phyloP scores from a whole-genome alignment of 2,329 filamentous ascomycete genomes.

The Alternaria sp. region DNA sequence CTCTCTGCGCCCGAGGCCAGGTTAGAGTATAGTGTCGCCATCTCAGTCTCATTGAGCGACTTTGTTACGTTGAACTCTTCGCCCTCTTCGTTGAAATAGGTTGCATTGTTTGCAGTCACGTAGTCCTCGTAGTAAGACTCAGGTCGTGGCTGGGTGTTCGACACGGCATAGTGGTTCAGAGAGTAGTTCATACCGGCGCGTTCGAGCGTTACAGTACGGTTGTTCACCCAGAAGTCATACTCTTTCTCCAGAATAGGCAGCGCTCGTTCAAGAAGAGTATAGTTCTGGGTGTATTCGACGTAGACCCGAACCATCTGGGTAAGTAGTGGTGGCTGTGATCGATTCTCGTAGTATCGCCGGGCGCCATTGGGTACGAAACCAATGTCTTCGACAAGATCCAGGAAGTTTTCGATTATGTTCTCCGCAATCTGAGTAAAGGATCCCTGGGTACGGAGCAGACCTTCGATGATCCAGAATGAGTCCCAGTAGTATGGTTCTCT shows the following conservation, averaged over 20 bases:
- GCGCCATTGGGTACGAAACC: conserved; percentile 74
- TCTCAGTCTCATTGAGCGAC: conserved; percentile 61
- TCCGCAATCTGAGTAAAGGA: conserved; percentile 67
- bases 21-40: conserved; percentile 64
- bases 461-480: conserved; percentile 72
- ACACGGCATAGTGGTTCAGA: conserved; percentile 67
- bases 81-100: conserved; percentile 66
- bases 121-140: conserved; percentile 73
- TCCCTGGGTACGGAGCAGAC: conserved; percentile 68
- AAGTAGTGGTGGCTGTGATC: conserved; percentile 70
- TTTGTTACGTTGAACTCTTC: conserved; percentile 63
- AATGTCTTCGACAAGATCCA: conserved; percentile 69
- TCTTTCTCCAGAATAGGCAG: conserved; percentile 69
- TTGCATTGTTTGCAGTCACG: conserved; percentile 67
- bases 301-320: conserved; percentile 71
- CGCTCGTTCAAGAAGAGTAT: conserved; percentile 64
- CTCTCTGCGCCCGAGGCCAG: conserved; percentile 70
- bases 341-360: conserved; percentile 71
- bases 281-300: conserved; percentile 69
- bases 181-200: conserved; percentile 58
- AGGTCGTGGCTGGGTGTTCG: conserved; percentile 70
- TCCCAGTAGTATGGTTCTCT: conserved; percentile 76
- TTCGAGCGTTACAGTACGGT: conserved; percentile 64
- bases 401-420: conserved; percentile 74
- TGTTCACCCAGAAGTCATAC: conserved; percentile 67